phyloP scores from a whole-genome alignment of 2,329 filamentous ascomycete genomes.

The Colletotrichum coccodes region DNA sequence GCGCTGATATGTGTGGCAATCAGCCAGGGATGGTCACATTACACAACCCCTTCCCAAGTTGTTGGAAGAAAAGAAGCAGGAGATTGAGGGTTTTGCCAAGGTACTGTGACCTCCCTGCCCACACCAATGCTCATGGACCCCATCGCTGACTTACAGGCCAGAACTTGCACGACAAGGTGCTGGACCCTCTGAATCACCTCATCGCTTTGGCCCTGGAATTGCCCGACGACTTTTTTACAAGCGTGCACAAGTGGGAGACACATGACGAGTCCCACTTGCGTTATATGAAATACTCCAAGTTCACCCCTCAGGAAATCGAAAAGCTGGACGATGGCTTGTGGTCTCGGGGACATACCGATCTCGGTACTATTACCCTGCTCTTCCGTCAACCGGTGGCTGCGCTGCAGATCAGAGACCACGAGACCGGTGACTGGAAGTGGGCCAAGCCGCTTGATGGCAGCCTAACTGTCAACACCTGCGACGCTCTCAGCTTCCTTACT shows the following conservation, averaged over 20 bases:
- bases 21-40: conserved; percentile 43
- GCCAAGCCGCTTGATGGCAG: conserved; percentile 59
- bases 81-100: conserved; percentile 68
- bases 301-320: conserved; percentile 57
- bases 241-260: conserved; percentile 64
- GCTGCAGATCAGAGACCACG: conserved; percentile 62
- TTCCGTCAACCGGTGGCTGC: conserved; percentile 69
- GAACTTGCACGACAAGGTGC: conserved; percentile 60
- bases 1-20: neutral
- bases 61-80: conserved; percentile 57
- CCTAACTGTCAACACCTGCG: conserved; percentile 62
- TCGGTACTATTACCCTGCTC: conserved; percentile 65
- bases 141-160: neutral
- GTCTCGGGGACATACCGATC: conserved; percentile 63
- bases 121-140: neutral
- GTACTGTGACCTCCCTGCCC: neutral
- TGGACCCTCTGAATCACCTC: conserved; percentile 66
- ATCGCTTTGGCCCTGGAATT: conserved; percentile 71
- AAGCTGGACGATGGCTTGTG: conserved; percentile 54
- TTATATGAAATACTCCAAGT: conserved; percentile 68
- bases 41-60: conserved; percentile 50
- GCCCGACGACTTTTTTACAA: conserved; percentile 66
- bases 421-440: conserved; percentile 59
- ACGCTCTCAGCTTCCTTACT: conserved; percentile 59
- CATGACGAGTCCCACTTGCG: conserved; percentile 70